Evolutionary conservation across 495 filamentous ascomycete genomes (phyloP).

Genomic region (Annulohypoxylon stygium): DNA sequence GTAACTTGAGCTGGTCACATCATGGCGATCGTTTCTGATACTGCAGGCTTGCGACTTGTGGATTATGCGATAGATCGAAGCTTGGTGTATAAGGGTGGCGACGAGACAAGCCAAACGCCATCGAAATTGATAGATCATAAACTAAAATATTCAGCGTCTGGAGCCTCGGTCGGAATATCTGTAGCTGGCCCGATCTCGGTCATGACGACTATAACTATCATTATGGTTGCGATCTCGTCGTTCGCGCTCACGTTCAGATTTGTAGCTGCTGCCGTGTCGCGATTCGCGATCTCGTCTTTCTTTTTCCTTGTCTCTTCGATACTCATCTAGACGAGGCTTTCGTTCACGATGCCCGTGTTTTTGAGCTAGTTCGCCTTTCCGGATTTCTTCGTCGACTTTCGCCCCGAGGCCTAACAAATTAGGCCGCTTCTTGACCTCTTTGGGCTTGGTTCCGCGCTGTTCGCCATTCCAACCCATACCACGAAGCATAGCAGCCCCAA

Average conservation of each 20-base stretch:
- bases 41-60: not conserved
- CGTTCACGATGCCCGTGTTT: constrained; percentile 52
- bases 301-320: constrained; percentile 58
- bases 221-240: constrained; percentile 55
- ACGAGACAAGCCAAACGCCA: not conserved
- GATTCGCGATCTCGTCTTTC: constrained; percentile 58
- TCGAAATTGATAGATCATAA: not conserved
- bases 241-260: constrained; percentile 62
- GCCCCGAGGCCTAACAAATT: constrained; percentile 87
- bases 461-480: constrained; percentile 97
- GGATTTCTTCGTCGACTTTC: constrained; percentile 76
- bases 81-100: not conserved
- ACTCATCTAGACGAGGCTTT: constrained; percentile 60
- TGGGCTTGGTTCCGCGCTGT: constrained; percentile 63
- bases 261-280: constrained; percentile 58
- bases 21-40: not conserved
- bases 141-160: constrained; percentile 22
- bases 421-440: constrained; percentile 73
- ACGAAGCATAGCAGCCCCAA: constrained; percentile 86
- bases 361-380: constrained; percentile 47
- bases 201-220: constrained; percentile 51
- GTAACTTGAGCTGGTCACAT: not conserved
- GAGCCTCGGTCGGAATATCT: constrained; percentile 45
- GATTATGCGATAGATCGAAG: not conserved
- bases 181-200: constrained; percentile 50